phyloP scores from a whole-genome alignment of 2,329 filamentous ascomycete genomes.

The Phialophora verrucosa region DNA sequence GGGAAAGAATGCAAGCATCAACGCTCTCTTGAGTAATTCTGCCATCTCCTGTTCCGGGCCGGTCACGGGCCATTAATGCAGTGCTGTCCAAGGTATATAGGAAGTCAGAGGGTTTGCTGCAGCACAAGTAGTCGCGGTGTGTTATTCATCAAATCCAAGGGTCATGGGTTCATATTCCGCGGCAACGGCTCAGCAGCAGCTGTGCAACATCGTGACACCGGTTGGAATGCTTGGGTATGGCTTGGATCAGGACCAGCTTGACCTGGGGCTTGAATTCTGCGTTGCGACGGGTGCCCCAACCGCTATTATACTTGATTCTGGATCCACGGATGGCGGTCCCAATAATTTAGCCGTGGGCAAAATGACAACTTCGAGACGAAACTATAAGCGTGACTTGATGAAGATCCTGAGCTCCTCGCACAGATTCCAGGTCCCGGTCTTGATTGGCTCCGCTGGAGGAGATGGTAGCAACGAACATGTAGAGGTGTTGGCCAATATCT shows the following conservation, averaged over 20 bases:
- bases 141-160: too few relatives aligned
- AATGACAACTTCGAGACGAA: conserved; percentile 35
- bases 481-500: conserved; percentile 47
- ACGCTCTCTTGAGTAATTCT: background rate
- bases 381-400: conserved; percentile 21
- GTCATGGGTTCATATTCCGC: background rate
- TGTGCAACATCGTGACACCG: conserved; percentile 16
- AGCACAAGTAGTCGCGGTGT: background rate
- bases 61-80: background rate
- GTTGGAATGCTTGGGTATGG: conserved; percentile 28
- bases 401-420: conserved; percentile 43
- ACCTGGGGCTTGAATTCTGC: background rate
- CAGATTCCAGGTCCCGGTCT: conserved; percentile 48
- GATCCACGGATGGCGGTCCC: conserved; percentile 14
- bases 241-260: conserved; percentile 8
- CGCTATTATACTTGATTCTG: conserved; percentile 10
- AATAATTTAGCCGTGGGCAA: conserved; percentile 20
- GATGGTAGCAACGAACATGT: conserved; percentile 55
- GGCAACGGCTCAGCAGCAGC: background rate
- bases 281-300: conserved; percentile 3
- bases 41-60: background rate
- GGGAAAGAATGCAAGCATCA: background rate
- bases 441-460: conserved; percentile 52
- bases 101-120: background rate
- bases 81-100: background rate